Conservation (phyloP, 768 basidiomycete genomes). For the Psilocybe tampanensis region DNA sequence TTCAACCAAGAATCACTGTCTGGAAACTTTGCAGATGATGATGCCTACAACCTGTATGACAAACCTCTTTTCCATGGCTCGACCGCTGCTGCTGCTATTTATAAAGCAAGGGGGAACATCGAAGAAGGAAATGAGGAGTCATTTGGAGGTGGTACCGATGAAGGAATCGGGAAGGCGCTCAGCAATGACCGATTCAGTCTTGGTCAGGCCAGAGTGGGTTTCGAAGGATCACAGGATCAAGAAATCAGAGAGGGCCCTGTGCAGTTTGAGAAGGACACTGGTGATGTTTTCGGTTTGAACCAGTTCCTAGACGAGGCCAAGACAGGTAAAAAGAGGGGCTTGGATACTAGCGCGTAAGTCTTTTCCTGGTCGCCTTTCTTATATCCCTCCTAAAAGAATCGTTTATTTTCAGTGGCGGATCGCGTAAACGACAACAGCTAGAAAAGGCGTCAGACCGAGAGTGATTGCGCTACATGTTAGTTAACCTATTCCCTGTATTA, state of each 20-base stretch:
- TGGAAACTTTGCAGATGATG: slow-evolving; percentile 84
- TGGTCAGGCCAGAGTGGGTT: slow-evolving; percentile 82
- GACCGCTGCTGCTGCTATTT: slow-evolving; percentile 73
- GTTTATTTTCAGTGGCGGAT: slow-evolving; percentile 42
- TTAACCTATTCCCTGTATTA: slow-evolving; percentile 3
- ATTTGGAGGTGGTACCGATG: slow-evolving; percentile 93
- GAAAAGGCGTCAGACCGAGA: slow-evolving; percentile 56
- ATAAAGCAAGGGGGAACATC: slow-evolving; percentile 92
- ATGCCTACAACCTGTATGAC: slow-evolving; percentile 94
- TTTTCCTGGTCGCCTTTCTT: neutral
- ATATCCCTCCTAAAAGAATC: neutral
- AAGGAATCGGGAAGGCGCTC: slow-evolving; percentile 89
- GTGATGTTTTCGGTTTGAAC: slow-evolving; percentile 96
- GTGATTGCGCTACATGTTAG: slow-evolving; percentile 17
- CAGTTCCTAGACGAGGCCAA: slow-evolving; percentile 98
- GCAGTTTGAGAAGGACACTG: slow-evolving; percentile 96
- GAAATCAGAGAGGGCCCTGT: slow-evolving; percentile 92
- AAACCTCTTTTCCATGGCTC: slow-evolving; percentile 6
- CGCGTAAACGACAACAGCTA: slow-evolving; percentile 71
- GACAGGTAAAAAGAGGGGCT: slow-evolving; percentile 87
- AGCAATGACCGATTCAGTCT: slow-evolving; percentile 93
- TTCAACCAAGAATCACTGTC: slow-evolving; percentile 95
- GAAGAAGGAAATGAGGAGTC: slow-evolving; percentile 85
- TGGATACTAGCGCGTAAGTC: slow-evolving; percentile 75
- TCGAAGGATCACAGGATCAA: slow-evolving; percentile 87